A percentile compares a stretch with the other conserved stretches of the same genome.
Conservation (phyloP, 2,329 filamentous ascomycete species). For the Alternaria sp. region DNA sequence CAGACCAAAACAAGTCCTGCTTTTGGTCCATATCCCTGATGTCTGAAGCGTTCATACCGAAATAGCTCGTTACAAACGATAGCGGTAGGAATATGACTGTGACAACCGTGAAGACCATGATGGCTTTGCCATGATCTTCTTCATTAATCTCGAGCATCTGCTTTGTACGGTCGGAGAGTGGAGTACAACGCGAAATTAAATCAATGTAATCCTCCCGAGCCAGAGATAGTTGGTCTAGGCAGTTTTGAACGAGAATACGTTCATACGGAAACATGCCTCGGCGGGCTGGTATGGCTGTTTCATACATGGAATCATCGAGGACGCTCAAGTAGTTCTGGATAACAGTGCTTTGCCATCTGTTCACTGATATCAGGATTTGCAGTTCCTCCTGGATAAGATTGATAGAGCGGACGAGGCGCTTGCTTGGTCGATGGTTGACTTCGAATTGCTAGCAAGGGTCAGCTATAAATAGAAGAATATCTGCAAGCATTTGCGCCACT, state of each 20-base stretch:
- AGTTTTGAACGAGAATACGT: constrained; percentile 29
- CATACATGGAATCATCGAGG: constrained; percentile 37
- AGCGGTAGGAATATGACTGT: constrained; percentile 56
- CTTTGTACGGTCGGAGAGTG: constrained; percentile 44
- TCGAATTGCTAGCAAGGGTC: constrained; percentile 41
- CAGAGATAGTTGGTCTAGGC: constrained; percentile 31
- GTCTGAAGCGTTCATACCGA: constrained; percentile 54
- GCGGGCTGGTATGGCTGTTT: constrained; percentile 27
- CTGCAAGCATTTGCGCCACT: neutral
- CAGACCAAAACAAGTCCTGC: constrained; percentile 53
- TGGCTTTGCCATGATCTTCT: constrained; percentile 54
- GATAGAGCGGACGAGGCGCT: constrained; percentile 43
- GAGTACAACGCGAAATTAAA: constrained; percentile 35
- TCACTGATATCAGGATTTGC: constrained; percentile 31
- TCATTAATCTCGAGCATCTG: constrained; percentile 47
- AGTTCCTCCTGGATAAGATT: constrained; percentile 47
- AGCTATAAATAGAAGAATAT: constrained; percentile 1
- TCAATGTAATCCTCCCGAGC: constrained; percentile 36
- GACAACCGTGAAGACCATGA: constrained; percentile 56
- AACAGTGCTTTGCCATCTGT: constrained; percentile 38
- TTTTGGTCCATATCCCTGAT: constrained; percentile 52
- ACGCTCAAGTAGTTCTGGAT: constrained; percentile 36
- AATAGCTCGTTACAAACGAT: constrained; percentile 55
- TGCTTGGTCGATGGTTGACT: constrained; percentile 45
- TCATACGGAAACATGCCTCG: constrained; percentile 35